Percentiles rank a stretch among this genome's conserved stretches.
Evolutionary conservation across 108 stramenopile genomes (phyloP).

Genomic region (Discostella stelligeroides): DNA sequence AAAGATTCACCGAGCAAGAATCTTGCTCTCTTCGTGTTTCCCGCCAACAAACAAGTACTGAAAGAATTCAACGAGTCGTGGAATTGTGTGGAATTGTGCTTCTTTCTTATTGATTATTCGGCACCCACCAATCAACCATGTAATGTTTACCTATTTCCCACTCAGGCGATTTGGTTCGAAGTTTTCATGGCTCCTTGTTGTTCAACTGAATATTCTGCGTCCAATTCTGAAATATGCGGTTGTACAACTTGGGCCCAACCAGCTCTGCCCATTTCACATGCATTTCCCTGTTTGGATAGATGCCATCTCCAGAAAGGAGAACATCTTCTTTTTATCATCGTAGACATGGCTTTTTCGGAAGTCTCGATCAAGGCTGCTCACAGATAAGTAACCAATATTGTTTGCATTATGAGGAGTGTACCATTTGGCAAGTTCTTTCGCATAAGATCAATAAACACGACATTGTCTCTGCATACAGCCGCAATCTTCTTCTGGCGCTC

Average conservation of each 20-base stretch:
- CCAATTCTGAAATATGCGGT: slow-evolving; percentile 3
- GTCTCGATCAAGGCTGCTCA: too few relatives aligned
- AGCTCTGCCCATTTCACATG: slow-evolving; percentile 58
- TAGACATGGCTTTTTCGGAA: too few relatives aligned
- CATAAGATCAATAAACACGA: slow-evolving; percentile 49
- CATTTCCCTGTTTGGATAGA: slow-evolving; percentile 68
- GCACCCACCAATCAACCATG: too few relatives aligned
- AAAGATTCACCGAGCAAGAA: too few relatives aligned
- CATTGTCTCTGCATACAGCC: slow-evolving; percentile 34
- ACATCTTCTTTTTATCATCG: slow-evolving; percentile 4
- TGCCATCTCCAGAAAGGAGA: slow-evolving; percentile 54
- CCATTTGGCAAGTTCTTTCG: slow-evolving; percentile 57
- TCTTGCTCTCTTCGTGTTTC: too few relatives aligned
- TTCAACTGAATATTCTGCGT: neutral
- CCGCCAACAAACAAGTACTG: too few relatives aligned
- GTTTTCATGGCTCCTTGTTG: neutral
- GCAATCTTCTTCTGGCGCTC: slow-evolving; percentile 65
- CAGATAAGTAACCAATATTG: too few relatives aligned
- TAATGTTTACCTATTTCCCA: too few relatives aligned
- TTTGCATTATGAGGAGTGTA: slow-evolving; percentile 33
- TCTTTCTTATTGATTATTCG: too few relatives aligned
- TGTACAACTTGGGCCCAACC: slow-evolving; percentile 30
- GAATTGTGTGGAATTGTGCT: too few relatives aligned
- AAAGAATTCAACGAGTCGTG: too few relatives aligned
- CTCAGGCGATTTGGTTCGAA: too few relatives aligned